Base-by-base conservation (phyloP, 139 green algal genomes). In the Picochlorum sp. region DNA sequence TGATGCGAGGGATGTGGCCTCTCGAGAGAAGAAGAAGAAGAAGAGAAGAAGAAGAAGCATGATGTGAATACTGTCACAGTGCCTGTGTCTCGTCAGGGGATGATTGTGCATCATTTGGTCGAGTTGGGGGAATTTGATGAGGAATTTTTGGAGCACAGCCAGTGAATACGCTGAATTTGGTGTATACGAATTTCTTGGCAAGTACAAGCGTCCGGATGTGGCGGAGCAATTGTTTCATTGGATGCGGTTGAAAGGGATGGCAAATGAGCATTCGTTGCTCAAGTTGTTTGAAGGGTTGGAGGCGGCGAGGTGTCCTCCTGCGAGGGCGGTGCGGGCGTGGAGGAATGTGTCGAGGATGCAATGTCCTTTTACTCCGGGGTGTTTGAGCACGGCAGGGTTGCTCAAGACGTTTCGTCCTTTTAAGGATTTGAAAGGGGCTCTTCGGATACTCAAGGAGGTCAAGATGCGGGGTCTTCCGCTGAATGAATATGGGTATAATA, bases 221-320 rank as follows among this genome's bases (percentile, higher is more conserved):
- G 70, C 70, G 3, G 64, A 72, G 49, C 64, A 69, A 64, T 65
- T 77, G 23, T 72, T 68, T 45, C 64, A 77, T 18, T 77, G 70
- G 70, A 77, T 77, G 70, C 45, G 70, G 2, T 30, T 69, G 1
- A 62, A 47, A 26, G 23, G 37, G 13, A 32, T 26, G 5, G 70
- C 70, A 32, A 77, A 68, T 45, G 45, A 72, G 44, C 59, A 69
- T 64, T 32, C 59, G 24, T 69, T 77, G 41, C 57, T 61, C 23
- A 73, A 77, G 57, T 30, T 73, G 18, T 77, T 56, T 54, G 57
- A 73, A 58, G 70, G 65, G 14, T 69, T 24, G 57, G 65, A 63
- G 16, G 64, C 49, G 4, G 47, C 57, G 1, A 6, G 56, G 16
- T 47, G 56, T 45, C 56, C 57, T 45, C 56, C 56, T 47, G 34